phyloP scores from a whole-genome alignment of 2,329 filamentous ascomycete species.

The Ophiostoma pallidulum region DNA sequence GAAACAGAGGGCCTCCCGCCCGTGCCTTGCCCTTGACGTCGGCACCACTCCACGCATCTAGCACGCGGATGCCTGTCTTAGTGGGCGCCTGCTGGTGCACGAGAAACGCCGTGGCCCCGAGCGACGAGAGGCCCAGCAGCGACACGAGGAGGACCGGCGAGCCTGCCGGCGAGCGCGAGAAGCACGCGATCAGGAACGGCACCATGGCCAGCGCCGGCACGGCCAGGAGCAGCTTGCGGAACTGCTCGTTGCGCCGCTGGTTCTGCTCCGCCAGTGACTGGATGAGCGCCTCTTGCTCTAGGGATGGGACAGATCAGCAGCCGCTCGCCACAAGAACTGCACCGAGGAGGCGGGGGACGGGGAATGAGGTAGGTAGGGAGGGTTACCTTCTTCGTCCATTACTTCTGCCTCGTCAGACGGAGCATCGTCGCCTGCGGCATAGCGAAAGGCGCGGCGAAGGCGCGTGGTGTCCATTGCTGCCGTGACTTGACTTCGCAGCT shows the following conservation, averaged over 20 bases:
- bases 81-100: conserved; percentile 47
- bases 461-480: conserved; percentile 37
- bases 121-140: conserved; percentile 52
- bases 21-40: conserved; percentile 18
- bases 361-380: no score
- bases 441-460: conserved; percentile 68
- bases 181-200: conserved; percentile 24
- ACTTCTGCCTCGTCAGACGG: conserved; percentile 46
- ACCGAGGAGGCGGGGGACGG: no score
- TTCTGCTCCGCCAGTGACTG: conserved; percentile 44
- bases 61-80: conserved; percentile 39
- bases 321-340: no score
- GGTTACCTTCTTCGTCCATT: conserved; percentile 65
- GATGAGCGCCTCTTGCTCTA: conserved; percentile 61
- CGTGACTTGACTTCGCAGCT: no score
- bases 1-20: neutral
- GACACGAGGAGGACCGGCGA: conserved; percentile 32
- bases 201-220: conserved; percentile 32
- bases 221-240: conserved; percentile 43
- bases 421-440: conserved; percentile 53
- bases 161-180: conserved; percentile 23
- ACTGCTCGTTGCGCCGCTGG: conserved; percentile 46
- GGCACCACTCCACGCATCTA: conserved; percentile 37
- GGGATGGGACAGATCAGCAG: no score
- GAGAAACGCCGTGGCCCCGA: conserved; percentile 53